These are phyloP conservation scores for Immersiporthe knoxdaviesiana DNA, from an alignment of 2,329 filamentous ascomycete genomes.

Conservation along the genomic window DNA sequence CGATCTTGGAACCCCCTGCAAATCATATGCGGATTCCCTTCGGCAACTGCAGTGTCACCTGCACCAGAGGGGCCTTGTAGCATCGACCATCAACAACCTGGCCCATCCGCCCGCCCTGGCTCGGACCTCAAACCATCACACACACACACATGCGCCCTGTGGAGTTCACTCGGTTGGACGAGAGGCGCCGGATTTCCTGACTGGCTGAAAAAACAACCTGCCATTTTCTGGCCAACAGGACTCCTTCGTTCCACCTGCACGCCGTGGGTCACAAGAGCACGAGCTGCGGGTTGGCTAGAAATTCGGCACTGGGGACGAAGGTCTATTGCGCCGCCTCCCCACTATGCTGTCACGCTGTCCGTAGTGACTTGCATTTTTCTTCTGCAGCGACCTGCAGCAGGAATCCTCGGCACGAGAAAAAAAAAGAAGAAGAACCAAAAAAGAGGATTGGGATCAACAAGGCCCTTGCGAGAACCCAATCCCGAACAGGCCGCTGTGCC, in stretches of 20 bases:
- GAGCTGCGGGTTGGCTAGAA: slow-evolving; percentile 24
- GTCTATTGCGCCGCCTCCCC: too few relatives aligned
- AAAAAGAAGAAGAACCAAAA: too few relatives aligned
- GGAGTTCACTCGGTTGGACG: slow-evolving; percentile 20
- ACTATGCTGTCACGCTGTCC: neutral
- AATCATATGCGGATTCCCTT: neutral
- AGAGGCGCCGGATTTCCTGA: slow-evolving; percentile 17
- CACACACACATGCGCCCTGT: slow-evolving; percentile 4
- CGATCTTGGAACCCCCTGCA: slow-evolving; percentile 3
- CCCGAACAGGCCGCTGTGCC: slow-evolving; percentile 8
- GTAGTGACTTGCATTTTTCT: slow-evolving; percentile 5
- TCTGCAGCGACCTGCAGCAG: slow-evolving; percentile 10
- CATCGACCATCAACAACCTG: slow-evolving; percentile 7
- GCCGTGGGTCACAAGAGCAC: neutral
- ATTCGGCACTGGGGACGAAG: slow-evolving; percentile 2
- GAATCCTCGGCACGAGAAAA: neutral
- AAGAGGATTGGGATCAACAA: neutral
- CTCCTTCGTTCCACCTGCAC: slow-evolving; percentile 2
- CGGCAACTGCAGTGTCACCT: slow-evolving; percentile 14
- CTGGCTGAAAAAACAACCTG: slow-evolving; percentile 21
- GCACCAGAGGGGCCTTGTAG: neutral
- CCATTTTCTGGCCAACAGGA: slow-evolving; percentile 29
- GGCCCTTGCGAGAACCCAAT: neutral
- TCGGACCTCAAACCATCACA: slow-evolving; percentile 7
- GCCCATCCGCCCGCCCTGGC: neutral